phyloP scores from a whole-genome alignment of 345 rosid genomes.

The Ricinus communis region DNA sequence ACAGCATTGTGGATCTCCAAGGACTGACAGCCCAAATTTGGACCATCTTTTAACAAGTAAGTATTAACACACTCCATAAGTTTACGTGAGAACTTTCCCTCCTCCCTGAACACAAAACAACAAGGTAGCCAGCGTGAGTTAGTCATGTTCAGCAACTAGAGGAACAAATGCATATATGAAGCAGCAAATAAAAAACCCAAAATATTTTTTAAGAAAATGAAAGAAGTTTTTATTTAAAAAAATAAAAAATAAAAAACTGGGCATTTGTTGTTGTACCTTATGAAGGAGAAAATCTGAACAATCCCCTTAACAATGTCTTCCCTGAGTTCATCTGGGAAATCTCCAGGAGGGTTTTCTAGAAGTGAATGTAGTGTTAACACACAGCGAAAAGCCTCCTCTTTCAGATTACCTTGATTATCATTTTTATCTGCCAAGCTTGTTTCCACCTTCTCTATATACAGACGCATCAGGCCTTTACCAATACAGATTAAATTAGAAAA shows the following conservation, averaged over 20 bases:
- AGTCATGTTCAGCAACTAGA: constrained; percentile 10
- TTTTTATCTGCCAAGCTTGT: constrained; percentile 46
- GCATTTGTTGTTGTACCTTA: constrained; percentile 47
- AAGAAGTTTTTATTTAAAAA: no score
- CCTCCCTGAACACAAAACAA: constrained; percentile 60
- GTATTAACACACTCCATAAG: constrained; percentile 81
- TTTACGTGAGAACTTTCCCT: constrained; percentile 87
- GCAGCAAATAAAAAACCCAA: constrained; percentile 21
- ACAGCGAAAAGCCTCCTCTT: constrained; percentile 73
- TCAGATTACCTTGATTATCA: constrained; percentile 50
- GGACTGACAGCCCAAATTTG: constrained; percentile 69
- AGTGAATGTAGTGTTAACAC: constrained; percentile 74
- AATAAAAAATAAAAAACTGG: no score
- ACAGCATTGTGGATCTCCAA: constrained; percentile 67
- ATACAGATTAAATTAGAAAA: constrained; percentile 21
- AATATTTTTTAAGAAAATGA: no score
- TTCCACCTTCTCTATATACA: constrained; percentile 74
- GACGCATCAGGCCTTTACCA: constrained; percentile 58
- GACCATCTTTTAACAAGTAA: constrained; percentile 79
- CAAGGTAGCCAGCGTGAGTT: constrained; percentile 18
- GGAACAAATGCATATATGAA: constrained; percentile 4
- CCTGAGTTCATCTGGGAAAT: constrained; percentile 65
- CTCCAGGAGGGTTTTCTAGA: constrained; percentile 86
- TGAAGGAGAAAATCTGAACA: constrained; percentile 58
- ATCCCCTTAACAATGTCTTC: constrained; percentile 63